Conservation (phyloP, 345 rosid species). For the Cardiospermum halicacabum region DNA sequence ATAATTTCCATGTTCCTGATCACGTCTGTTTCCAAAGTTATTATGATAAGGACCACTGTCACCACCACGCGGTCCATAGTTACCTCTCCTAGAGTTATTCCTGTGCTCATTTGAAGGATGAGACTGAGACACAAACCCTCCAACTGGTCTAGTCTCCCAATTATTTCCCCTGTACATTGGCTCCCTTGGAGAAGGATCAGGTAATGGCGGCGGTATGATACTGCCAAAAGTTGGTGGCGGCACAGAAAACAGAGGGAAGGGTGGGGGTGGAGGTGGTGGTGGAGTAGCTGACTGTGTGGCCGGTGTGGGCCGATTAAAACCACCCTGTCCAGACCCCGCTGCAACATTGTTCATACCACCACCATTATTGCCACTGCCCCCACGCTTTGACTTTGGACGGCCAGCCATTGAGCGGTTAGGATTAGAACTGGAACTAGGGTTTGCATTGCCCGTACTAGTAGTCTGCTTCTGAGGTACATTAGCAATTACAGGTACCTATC, state of each 20-base stretch:
- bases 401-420: conserved; percentile 23
- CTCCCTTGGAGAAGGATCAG: conserved; percentile 35
- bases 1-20: conserved; percentile 46
- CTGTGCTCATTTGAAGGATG: conserved; percentile 34
- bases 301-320: conserved; percentile 25
- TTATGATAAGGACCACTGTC: conserved; percentile 32
- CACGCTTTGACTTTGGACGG: conserved; percentile 39
- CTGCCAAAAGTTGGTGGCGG: conserved; percentile 31
- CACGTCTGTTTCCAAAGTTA: conserved; percentile 40
- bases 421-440: conserved; percentile 31
- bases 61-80: conserved; percentile 48
- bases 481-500: conserved; percentile 29
- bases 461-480: conserved; percentile 30
- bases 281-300: conserved; percentile 27
- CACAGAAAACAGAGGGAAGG: conserved; percentile 28
- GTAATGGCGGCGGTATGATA: conserved; percentile 27
- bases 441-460: conserved; percentile 27
- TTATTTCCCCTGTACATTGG: conserved; percentile 30
- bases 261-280: conserved; percentile 42
- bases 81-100: conserved; percentile 42
- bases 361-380: conserved; percentile 18
- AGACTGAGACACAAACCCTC: conserved; percentile 36
- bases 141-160: conserved; percentile 42
- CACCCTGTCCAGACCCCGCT: conserved; percentile 26
- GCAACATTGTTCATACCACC: conserved; percentile 17